phyloP scores from a whole-genome alignment of 2,329 filamentous ascomycete species.

The Shiraia sp. region DNA sequence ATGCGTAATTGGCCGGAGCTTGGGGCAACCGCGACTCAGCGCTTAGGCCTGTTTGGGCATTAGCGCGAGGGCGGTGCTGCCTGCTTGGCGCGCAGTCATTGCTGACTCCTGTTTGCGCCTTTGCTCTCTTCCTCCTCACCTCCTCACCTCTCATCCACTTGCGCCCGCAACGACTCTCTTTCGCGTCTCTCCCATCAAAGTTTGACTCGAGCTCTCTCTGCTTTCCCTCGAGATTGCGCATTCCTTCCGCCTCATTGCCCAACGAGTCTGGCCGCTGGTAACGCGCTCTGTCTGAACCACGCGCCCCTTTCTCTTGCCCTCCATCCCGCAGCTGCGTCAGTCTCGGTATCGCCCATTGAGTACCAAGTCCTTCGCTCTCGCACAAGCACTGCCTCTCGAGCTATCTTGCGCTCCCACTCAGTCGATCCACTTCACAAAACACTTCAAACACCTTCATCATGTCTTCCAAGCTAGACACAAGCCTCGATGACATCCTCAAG shows the following conservation, averaged over 20 bases:
- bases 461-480: constrained; percentile 86
- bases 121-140: background rate
- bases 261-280: constrained; percentile 15
- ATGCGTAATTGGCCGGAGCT: constrained; percentile 22
- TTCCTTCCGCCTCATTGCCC: constrained; percentile 10
- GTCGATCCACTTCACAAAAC: constrained; percentile 14
- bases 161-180: background rate
- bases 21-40: constrained; percentile 19
- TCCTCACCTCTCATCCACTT: constrained; percentile 1
- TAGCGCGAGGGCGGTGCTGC: constrained; percentile 1
- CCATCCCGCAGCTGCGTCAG: constrained; percentile 2
- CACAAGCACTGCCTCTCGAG: constrained; percentile 11
- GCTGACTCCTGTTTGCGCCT: background rate
- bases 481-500: constrained; percentile 95
- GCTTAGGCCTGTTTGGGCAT: background rate
- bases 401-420: constrained; percentile 13
- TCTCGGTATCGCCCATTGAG: constrained; percentile 14
- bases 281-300: constrained; percentile 23
- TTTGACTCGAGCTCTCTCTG: constrained; percentile 9
- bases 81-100: constrained; percentile 1
- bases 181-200: constrained; percentile 10
- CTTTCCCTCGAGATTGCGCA: constrained; percentile 15
- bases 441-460: constrained; percentile 25
- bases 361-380: constrained; percentile 9
- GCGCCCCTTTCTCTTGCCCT: constrained; percentile 18